These are phyloP conservation scores for Candida smagusa DNA, from an alignment of 1,139 yeast genomes.

Conservation along the genomic window DNA sequence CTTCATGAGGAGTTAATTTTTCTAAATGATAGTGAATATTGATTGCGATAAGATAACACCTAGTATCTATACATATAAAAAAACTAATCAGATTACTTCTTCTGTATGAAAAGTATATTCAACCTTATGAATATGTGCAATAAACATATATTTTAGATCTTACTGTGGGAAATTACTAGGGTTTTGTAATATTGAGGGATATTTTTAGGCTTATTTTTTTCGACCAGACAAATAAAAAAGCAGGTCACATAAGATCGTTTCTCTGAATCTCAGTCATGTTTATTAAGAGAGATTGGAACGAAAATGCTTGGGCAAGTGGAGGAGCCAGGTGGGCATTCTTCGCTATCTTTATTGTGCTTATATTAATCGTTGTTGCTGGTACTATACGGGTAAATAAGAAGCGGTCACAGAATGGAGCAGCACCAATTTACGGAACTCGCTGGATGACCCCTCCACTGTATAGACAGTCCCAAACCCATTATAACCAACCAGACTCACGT, in stretches of 20 bases:
- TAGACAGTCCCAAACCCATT: slow-evolving; percentile 64
- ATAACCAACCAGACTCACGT: slow-evolving; percentile 36
- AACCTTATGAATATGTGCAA: too few relatives aligned
- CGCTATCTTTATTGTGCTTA: slow-evolving; percentile 48
- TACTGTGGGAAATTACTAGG: too few relatives aligned
- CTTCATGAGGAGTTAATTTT: too few relatives aligned
- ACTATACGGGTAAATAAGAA: slow-evolving; percentile 58
- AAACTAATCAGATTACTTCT: too few relatives aligned
- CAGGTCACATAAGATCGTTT: too few relatives aligned
- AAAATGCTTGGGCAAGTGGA: slow-evolving; percentile 23
- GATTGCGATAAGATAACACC: too few relatives aligned
- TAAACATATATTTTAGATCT: too few relatives aligned
- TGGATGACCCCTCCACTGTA: slow-evolving; percentile 95
- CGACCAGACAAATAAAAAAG: not conserved
- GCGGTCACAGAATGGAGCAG: slow-evolving; percentile 58
- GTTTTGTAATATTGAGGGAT: too few relatives aligned
- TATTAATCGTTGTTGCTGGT: slow-evolving; percentile 47
- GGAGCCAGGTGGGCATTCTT: slow-evolving; percentile 58
- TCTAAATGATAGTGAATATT: too few relatives aligned
- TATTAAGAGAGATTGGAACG: slow-evolving; percentile 13
- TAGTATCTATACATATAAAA: too few relatives aligned
- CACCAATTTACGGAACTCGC: slow-evolving; percentile 77
- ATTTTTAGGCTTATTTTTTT: not conserved
- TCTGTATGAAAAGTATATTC: too few relatives aligned
- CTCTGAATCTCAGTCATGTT: slow-evolving; percentile 2